A percentile compares a stretch with the other conserved stretches of the same genome.
These are phyloP conservation scores for Kurtzmaniella fragi DNA, from an alignment of 805 yeast species.

Conservation along the genomic window DNA sequence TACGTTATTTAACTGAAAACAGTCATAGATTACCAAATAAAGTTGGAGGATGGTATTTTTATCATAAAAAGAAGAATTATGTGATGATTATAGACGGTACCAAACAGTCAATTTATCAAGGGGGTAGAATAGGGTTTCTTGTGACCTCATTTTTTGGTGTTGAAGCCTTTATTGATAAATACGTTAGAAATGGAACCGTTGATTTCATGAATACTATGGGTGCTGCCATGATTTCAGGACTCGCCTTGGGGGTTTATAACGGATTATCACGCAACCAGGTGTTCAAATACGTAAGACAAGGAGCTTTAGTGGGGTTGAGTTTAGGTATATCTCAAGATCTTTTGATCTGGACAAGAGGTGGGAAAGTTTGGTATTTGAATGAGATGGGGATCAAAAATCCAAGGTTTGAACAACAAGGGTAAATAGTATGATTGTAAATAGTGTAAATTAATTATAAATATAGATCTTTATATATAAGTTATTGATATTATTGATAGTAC, in stretches of 20 bases:
- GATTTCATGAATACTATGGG: conserved; percentile 62
- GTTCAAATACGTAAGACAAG: conserved; percentile 41
- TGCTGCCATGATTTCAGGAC: conserved; percentile 51
- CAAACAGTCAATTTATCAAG: conserved; percentile 40
- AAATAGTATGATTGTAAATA: not conserved
- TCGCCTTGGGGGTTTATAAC: conserved; percentile 42
- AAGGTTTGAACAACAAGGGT: not conserved
- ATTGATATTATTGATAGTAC: not conserved
- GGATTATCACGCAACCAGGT: conserved; percentile 41
- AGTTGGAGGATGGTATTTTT: conserved; percentile 83
- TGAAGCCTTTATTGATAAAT: conserved; percentile 57
- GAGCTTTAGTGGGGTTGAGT: conserved; percentile 52
- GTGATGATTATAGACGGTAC: conserved; percentile 58
- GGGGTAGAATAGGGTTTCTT: conserved; percentile 30
- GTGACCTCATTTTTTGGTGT: conserved; percentile 50
- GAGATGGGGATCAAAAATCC: conserved; percentile 18
- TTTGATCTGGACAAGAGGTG: conserved; percentile 53
- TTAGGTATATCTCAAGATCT: conserved; percentile 67
- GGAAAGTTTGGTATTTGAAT: conserved; percentile 59
- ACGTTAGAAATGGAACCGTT: conserved; percentile 38
- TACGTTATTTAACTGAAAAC: conserved; percentile 69
- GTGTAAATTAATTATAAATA: not conserved
- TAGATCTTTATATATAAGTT: too few relatives aligned
- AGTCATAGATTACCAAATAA: conserved; percentile 76
- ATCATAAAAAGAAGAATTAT: conserved; percentile 79